Percentiles rank a stretch among this genome's conserved stretches.
phyloP scores from a whole-genome alignment of 1,284 basidiomycete genomes.

The Apiotrichum gracile region DNA sequence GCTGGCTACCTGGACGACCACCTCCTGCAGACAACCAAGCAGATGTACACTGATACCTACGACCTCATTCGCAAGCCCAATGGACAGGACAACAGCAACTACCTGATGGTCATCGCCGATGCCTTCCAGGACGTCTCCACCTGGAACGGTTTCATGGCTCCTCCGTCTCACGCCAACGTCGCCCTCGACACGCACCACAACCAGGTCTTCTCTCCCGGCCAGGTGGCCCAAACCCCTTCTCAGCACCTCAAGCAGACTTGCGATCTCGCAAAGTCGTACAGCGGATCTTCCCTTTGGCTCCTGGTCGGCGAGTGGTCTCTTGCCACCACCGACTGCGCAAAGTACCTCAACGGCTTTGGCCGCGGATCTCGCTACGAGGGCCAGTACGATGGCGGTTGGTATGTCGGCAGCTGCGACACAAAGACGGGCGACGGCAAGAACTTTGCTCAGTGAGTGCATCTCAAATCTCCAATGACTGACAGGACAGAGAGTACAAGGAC shows the following conservation, averaged over 20 bases:
- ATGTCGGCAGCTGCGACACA: slow-evolving; percentile 65
- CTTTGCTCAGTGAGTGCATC: slow-evolving; percentile 54
- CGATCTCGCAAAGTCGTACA: slow-evolving; percentile 50
- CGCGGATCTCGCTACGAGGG: slow-evolving; percentile 76
- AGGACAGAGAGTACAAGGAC: slow-evolving; percentile 62
- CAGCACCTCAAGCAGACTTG: slow-evolving; percentile 64
- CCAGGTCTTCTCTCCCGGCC: slow-evolving; percentile 64
- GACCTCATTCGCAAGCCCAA: slow-evolving; percentile 63
- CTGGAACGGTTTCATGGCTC: slow-evolving; percentile 65
- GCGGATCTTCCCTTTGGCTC: slow-evolving; percentile 58
- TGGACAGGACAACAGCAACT: slow-evolving; percentile 24
- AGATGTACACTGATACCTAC: slow-evolving; percentile 59
- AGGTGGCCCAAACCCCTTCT: slow-evolving; percentile 55
- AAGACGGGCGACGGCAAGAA: slow-evolving; percentile 63
- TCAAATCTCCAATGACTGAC: not conserved
- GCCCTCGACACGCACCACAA: slow-evolving; percentile 80
- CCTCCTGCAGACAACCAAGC: slow-evolving; percentile 55
- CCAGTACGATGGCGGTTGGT: slow-evolving; percentile 58
- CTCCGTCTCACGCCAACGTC: slow-evolving; percentile 57
- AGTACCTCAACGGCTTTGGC: slow-evolving; percentile 66
- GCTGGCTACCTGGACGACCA: slow-evolving; percentile 61
- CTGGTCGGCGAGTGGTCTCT: slow-evolving; percentile 74
- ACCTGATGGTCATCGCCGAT: slow-evolving; percentile 66
- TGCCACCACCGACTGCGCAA: slow-evolving; percentile 78
- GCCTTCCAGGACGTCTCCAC: slow-evolving; percentile 72